Conservation (phyloP, 805 yeast genomes). For the Cyberlindnera veronae region DNA sequence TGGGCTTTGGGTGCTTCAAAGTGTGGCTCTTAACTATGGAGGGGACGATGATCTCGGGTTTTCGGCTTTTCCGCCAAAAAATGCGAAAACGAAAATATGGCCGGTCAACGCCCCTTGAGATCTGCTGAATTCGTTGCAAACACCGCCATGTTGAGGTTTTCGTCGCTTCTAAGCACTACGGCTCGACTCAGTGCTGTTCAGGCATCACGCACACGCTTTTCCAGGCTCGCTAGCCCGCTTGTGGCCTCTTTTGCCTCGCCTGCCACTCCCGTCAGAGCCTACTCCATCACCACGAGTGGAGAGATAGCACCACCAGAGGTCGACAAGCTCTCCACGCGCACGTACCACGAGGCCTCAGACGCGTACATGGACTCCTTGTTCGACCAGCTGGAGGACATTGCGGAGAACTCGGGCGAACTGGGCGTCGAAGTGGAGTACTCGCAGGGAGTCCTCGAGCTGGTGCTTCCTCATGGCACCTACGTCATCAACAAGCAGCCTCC, state of each 20-base stretch:
- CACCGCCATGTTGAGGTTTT: background rate
- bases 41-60: no score
- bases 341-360: slow-evolving; percentile 65
- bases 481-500: slow-evolving; percentile 98
- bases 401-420: slow-evolving; percentile 50
- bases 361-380: slow-evolving; percentile 64
- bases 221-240: background rate
- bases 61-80: no score
- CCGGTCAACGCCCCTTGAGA: no score
- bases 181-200: background rate
- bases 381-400: slow-evolving; percentile 62
- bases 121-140: background rate
- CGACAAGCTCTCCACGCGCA: slow-evolving; percentile 40
- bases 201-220: background rate
- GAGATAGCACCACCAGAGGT: slow-evolving; percentile 49
- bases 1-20: no score
- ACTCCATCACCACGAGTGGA: slow-evolving; percentile 48
- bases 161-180: background rate
- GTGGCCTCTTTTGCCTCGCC: background rate
- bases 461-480: slow-evolving; percentile 75
- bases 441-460: slow-evolving; percentile 83
- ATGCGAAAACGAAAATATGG: no score
- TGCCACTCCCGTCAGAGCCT: slow-evolving; percentile 7
- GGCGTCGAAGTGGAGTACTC: slow-evolving; percentile 70
- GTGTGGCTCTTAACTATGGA: no score